Evolutionary conservation across 768 basidiomycete species (phyloP).

Genomic region (Calocybe indica): DNA sequence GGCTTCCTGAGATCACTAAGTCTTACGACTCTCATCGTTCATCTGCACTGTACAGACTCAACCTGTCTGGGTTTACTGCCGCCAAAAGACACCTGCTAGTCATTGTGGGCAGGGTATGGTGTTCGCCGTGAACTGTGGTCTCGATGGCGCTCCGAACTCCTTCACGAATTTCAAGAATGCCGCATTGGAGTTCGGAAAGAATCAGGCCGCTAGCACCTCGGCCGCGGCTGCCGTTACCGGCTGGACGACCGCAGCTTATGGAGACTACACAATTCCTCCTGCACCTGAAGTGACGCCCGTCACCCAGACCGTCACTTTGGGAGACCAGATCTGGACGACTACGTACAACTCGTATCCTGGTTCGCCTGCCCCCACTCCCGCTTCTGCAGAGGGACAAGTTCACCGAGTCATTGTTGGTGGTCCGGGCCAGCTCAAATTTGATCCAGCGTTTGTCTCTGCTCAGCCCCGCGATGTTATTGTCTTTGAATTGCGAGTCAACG

Average conservation of each 20-base stretch:
- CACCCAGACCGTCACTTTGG: conserved; percentile 43
- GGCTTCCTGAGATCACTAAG: not conserved
- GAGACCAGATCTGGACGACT: conserved; percentile 44
- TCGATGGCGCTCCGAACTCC: conserved; percentile 48
- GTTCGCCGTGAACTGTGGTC: conserved; percentile 58
- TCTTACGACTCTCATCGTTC: not conserved
- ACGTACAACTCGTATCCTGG: conserved; percentile 50
- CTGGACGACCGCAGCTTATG: conserved; percentile 41
- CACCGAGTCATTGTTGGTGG: conserved; percentile 55
- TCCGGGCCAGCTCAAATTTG: conserved; percentile 37
- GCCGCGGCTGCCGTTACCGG: conserved; percentile 21
- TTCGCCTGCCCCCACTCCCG: conserved; percentile 50
- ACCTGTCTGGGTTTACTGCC: conserved; percentile 58
- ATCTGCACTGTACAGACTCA: conserved; percentile 29
- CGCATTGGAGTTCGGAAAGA: conserved; percentile 49
- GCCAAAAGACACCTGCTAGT: conserved; percentile 42
- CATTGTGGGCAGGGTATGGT: conserved; percentile 67
- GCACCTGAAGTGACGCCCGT: conserved; percentile 36
- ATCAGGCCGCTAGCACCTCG: conserved; percentile 35
- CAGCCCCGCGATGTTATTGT: conserved; percentile 46
- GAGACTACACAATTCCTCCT: conserved; percentile 44
- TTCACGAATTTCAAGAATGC: conserved; percentile 56
- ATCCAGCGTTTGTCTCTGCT: conserved; percentile 44
- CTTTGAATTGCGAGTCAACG: conserved; percentile 50
- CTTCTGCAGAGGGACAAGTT: conserved; percentile 35